These are phyloP conservation scores for Helianthus annuus DNA, from an alignment of 129 eudicot species.

Conservation along the genomic window DNA sequence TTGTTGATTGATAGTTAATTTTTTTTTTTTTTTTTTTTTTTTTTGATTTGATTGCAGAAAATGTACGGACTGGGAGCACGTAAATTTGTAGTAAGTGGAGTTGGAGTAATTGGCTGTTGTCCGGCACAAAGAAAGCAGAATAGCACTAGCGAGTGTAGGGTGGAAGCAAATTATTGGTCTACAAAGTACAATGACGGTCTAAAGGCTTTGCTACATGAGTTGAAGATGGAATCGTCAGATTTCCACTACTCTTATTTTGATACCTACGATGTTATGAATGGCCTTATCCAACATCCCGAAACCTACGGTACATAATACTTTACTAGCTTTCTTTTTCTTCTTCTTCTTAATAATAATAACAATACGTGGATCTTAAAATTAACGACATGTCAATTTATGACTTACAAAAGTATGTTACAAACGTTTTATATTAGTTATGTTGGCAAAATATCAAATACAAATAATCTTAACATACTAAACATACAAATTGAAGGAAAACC, in stretches of 20 bases:
- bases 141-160: slow-evolving; percentile 45
- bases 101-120: slow-evolving; percentile 75
- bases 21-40: too few species aligned
- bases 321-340: neutral
- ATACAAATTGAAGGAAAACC: too few species aligned
- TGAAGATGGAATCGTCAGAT: slow-evolving; percentile 47
- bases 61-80: slow-evolving; percentile 67
- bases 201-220: slow-evolving; percentile 29
- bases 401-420: too few species aligned
- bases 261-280: slow-evolving; percentile 44
- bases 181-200: slow-evolving; percentile 57
- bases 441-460: too few species aligned
- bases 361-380: too few species aligned
- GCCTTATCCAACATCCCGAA: slow-evolving; percentile 61
- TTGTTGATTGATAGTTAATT: neutral
- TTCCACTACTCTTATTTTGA: slow-evolving; percentile 64
- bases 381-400: too few species aligned
- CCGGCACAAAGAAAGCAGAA: slow-evolving; percentile 64
- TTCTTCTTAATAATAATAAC: too few species aligned
- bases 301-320: slow-evolving; percentile 53
- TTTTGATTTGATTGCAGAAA: slow-evolving; percentile 26
- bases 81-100: slow-evolving; percentile 56
- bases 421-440: neutral
- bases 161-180: slow-evolving; percentile 62
- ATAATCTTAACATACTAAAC: too few species aligned